A percentile compares a stretch with the other conserved stretches of the same genome.
phyloP scores from a whole-genome alignment of 768 basidiomycete genomes.

The Ephemerocybe angulata region DNA sequence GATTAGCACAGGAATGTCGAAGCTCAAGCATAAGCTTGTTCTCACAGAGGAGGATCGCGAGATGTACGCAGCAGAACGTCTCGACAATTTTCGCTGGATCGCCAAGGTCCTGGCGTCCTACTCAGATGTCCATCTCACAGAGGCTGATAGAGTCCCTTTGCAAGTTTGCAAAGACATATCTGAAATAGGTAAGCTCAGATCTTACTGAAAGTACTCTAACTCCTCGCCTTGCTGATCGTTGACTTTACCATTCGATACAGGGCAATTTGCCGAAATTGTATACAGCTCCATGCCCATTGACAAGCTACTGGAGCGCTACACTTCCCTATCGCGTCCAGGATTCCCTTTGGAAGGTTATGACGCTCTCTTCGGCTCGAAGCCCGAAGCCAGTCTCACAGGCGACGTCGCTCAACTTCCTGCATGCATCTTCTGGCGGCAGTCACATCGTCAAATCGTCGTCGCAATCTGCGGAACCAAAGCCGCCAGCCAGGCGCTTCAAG shows the following conservation, averaged over 20 bases:
- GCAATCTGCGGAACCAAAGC: slow-evolving; percentile 49
- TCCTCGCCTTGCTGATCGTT: not conserved
- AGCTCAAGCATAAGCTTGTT: slow-evolving; percentile 2
- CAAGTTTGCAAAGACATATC: slow-evolving; percentile 38
- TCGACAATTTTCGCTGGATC: slow-evolving; percentile 55
- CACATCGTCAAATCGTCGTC: slow-evolving; percentile 45
- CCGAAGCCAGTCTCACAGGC: slow-evolving; percentile 40
- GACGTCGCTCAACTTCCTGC: slow-evolving; percentile 42
- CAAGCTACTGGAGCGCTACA: slow-evolving; percentile 41
- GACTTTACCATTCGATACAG: slow-evolving; percentile 17
- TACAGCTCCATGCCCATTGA: slow-evolving; percentile 41
- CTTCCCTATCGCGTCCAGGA: slow-evolving; percentile 32
- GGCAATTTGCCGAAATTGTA: slow-evolving; percentile 54
- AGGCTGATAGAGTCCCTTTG: slow-evolving; percentile 35
- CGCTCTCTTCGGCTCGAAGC: slow-evolving; percentile 29
- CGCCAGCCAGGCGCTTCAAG: slow-evolving; percentile 42
- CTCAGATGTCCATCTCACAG: slow-evolving; percentile 40
- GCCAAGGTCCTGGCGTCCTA: slow-evolving; percentile 44
- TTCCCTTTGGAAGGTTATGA: slow-evolving; percentile 53
- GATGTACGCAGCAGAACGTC: slow-evolving; percentile 51
- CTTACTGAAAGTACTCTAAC: not conserved
- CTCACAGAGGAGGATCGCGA: slow-evolving; percentile 40
- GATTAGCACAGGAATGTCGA: too few species aligned
- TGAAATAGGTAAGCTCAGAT: slow-evolving; percentile 39
- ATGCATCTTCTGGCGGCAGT: slow-evolving; percentile 43